Evolutionary conservation across 176 grass and related monocot genomes (phyloP).

Genomic region (Raddia distichophylla): DNA sequence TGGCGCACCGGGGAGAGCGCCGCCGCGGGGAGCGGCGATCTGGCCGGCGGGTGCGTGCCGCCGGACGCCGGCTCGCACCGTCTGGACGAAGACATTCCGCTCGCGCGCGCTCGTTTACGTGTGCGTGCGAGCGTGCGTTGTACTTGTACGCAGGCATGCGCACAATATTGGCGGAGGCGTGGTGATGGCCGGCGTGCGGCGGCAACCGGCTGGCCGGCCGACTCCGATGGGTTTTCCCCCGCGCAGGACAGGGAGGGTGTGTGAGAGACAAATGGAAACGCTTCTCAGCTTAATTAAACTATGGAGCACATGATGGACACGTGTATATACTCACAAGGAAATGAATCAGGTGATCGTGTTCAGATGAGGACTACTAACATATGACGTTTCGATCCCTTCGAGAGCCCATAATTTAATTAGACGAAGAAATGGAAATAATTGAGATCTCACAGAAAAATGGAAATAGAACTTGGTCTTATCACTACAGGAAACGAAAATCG

Average conservation of each 20-base stretch:
- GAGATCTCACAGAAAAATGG: no score
- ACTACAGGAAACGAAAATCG: no score
- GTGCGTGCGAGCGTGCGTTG: no score
- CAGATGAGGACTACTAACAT: no score
- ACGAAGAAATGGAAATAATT: no score
- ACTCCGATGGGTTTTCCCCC: constrained; percentile 4
- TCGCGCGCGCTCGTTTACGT: background rate
- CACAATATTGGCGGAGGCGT: constrained; percentile 6
- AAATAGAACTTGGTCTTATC: no score
- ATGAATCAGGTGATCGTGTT: background rate
- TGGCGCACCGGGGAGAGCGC: constrained; percentile 31
- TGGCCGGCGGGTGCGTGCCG: constrained; percentile 22
- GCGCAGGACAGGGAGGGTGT: constrained; percentile 32
- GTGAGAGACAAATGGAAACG: constrained; percentile 49
- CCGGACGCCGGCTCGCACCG: constrained; percentile 44
- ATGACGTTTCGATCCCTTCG: no score
- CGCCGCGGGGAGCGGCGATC: constrained; percentile 9
- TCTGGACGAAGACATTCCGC: constrained; percentile 45
- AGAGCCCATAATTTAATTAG: no score
- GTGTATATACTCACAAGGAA: background rate
- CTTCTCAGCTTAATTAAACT: background rate
- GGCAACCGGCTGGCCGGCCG: background rate
- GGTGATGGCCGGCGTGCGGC: constrained; percentile 8
- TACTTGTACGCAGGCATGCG: constrained; percentile 1
- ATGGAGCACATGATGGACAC: no score